Evolutionary conservation across 305 asterid genomes (phyloP), one percentile per base, ranked within the genome.

Genomic region (Withania somnifera): DNA sequence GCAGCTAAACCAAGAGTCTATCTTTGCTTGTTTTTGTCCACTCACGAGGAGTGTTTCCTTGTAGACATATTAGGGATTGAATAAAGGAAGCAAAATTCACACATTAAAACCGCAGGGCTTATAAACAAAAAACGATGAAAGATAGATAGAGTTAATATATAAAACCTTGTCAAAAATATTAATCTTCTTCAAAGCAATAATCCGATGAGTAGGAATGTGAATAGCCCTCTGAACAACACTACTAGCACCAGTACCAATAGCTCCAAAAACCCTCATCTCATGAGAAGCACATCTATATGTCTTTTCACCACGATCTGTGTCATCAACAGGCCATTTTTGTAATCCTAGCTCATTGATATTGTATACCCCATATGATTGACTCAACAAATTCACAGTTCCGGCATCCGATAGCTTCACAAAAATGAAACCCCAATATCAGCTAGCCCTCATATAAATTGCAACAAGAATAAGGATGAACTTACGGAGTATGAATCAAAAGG

Each of bases 111-210:
- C 75, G 45, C 66, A 28, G 67, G 3, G 9, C 36, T 58, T 24
- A 58, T 11, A 24, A 58, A 22, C 13, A 38, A 38, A 38, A 38
- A n/a, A n/a, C n/a, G n/a, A n/a, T n/a, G n/a, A 5, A 58, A 58
- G 42, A 61, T 2, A 2, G 42, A 34, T 71, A 24, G n/a, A n/a
- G n/a, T n/a, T n/a, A n/a, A n/a, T n/a, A n/a, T n/a, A n/a, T n/a
- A n/a, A n/a, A 94, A n/a, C 99, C 99, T 95, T 95, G 86, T 95
- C 98, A 80, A 94, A 95, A 79, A 95, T 95, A 86, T 95, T 95
- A 81, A 95, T 95, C 88, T 92, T 95, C 90, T 95, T 95, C 84
- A 95, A 91, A 88, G 98, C 99, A 89, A 95, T 94, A 82, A 95
- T 91, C 64, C 98, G 88, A 87, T 95, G 99, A 86, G 90, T 92